Conservation (phyloP, 352 stramenopile genomes). For the Peronospora destructor region DNA sequence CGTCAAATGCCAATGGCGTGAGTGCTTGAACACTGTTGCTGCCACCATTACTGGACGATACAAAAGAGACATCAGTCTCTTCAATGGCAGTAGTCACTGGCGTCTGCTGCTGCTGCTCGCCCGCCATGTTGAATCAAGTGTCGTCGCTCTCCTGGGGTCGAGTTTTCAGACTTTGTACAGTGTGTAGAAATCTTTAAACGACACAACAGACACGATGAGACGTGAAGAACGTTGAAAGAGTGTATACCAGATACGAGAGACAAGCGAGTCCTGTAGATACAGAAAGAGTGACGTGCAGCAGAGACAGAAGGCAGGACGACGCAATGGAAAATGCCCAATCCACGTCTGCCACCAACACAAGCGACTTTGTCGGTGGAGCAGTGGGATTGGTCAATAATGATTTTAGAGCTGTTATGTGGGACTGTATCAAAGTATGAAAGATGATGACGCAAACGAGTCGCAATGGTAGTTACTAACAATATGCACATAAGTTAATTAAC, state of each 20-base stretch:
- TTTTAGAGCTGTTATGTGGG: no score
- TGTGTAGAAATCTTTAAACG: neutral
- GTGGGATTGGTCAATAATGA: constrained; percentile 18
- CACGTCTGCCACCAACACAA: constrained; percentile 22
- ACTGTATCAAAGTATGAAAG: neutral
- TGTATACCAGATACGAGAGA: neutral
- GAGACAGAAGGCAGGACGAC: neutral
- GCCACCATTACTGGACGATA: constrained; percentile 8
- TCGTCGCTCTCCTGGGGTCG: constrained; percentile 8
- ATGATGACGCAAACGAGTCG: no score
- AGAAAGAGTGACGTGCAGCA: constrained; percentile 6
- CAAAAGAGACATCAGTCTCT: constrained; percentile 13
- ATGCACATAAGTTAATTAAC: no score
- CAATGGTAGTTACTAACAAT: no score
- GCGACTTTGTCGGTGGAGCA: constrained; percentile 7
- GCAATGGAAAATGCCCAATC: constrained; percentile 15
- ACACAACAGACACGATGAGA: constrained; percentile 2
- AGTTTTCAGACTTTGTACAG: neutral
- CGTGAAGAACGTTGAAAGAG: neutral
- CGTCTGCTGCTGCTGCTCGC: constrained; percentile 23
- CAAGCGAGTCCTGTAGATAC: neutral
- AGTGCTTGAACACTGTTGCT: constrained; percentile 23
- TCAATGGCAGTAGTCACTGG: constrained; percentile 1
- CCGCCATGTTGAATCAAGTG: constrained; percentile 14
- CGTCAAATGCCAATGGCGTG: constrained; percentile 45